Percentiles rank a stretch among this genome's conserved stretches.
Evolutionary conservation across 2,329 filamentous ascomycete genomes (phyloP).

Genomic region (Trichoderma brevicompactum): DNA sequence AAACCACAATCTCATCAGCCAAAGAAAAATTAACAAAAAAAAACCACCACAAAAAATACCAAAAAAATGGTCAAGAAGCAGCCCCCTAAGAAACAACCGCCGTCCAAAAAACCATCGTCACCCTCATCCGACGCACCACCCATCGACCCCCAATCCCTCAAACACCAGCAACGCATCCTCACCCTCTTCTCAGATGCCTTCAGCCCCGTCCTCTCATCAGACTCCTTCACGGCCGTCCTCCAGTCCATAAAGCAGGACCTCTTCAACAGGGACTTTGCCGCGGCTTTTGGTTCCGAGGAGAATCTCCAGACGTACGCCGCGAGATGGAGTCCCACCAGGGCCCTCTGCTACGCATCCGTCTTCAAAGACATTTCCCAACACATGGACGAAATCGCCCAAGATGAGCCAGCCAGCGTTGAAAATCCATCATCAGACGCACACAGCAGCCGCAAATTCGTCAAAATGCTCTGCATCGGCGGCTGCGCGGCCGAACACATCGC

Average conservation of each 20-base stretch:
- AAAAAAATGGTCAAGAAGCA: conserved; percentile 1
- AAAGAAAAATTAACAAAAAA: not conserved
- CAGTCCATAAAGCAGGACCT: conserved; percentile 86
- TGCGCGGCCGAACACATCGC: conserved; percentile 66
- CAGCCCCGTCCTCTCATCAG: conserved; percentile 51
- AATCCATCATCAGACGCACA: not conserved
- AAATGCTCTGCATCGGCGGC: conserved; percentile 57
- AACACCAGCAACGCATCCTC: conserved; percentile 68
- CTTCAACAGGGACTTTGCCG: conserved; percentile 80
- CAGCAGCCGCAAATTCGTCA: conserved; percentile 36
- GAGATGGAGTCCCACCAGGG: conserved; percentile 86
- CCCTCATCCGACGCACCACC: not conserved
- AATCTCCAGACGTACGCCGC: conserved; percentile 82
- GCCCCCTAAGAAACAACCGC: not conserved
- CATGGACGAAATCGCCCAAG: conserved; percentile 37
- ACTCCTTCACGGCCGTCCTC: conserved; percentile 59
- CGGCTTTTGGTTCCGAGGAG: conserved; percentile 74
- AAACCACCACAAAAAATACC: not conserved
- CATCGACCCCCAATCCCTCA: conserved; percentile 31
- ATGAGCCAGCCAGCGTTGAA: too few species aligned
- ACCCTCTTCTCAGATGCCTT: conserved; percentile 74
- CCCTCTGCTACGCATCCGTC: conserved; percentile 76
- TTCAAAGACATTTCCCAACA: conserved; percentile 47
- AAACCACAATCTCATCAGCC: not conserved
- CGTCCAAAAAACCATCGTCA: not conserved